These are phyloP conservation scores for Cryptococcus sp. DNA, from an alignment of 1,284 basidiomycete species.

Conservation along the genomic window DNA sequence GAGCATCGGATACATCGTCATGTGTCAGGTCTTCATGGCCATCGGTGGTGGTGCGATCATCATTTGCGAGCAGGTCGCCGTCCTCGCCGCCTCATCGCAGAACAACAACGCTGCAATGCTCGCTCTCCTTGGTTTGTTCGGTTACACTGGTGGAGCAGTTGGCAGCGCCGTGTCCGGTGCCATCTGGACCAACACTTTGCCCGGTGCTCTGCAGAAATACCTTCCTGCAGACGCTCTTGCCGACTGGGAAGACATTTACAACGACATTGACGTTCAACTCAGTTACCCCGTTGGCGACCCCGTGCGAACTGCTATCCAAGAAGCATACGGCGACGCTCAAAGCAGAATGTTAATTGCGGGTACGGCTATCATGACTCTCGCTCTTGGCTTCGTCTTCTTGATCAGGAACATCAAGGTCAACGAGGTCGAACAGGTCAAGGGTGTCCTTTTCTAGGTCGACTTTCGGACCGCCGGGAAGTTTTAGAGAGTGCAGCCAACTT, in stretches of 20 bases:
- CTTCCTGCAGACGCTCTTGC: conserved; percentile 44
- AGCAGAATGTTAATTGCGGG: conserved; percentile 45
- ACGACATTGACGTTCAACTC: conserved; percentile 36
- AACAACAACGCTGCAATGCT: conserved; percentile 52
- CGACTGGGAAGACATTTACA: conserved; percentile 37
- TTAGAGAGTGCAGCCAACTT: too few relatives aligned
- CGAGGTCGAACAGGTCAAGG: conserved; percentile 43
- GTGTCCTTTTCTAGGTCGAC: conserved; percentile 35
- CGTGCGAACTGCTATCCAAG: conserved; percentile 34
- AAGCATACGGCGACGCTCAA: conserved; percentile 41
- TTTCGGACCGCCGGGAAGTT: background rate
- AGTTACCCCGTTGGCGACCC: conserved; percentile 32
- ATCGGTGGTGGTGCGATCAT: conserved; percentile 51
- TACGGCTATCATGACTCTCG: conserved; percentile 33
- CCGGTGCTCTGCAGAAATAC: conserved; percentile 29
- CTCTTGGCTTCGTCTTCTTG: conserved; percentile 28
- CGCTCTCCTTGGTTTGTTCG: conserved; percentile 48
- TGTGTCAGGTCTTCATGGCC: conserved; percentile 53
- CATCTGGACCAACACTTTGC: conserved; percentile 54
- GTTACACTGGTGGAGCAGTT: conserved; percentile 48
- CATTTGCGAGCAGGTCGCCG: conserved; percentile 50
- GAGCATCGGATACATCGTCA: conserved; percentile 29
- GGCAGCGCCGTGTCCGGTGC: conserved; percentile 51
- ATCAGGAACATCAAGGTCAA: conserved; percentile 44
- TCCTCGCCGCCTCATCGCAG: conserved; percentile 50